Percentiles rank a stretch among this genome's conserved stretches.
These are phyloP conservation scores for Penicillium sp. DNA, from an alignment of 2,329 filamentous ascomycete genomes.

Conservation along the genomic window DNA sequence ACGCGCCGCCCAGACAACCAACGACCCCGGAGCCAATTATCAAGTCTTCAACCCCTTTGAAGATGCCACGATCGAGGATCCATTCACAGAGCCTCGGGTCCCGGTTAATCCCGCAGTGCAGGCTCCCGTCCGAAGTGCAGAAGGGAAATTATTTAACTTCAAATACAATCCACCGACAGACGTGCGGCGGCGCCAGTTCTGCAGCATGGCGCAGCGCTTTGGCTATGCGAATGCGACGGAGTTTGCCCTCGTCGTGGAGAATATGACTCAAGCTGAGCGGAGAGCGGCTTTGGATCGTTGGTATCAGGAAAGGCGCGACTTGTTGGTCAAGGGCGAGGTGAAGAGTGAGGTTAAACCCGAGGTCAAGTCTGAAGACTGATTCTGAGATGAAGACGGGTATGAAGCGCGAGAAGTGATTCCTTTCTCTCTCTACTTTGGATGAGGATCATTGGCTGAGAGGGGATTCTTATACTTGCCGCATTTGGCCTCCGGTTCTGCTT, in stretches of 20 bases:
- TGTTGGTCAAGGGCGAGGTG: slow-evolving; percentile 20
- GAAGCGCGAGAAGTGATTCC: neutral
- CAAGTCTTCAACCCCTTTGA: slow-evolving; percentile 35
- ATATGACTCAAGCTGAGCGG: slow-evolving; percentile 79
- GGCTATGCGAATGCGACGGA: slow-evolving; percentile 72
- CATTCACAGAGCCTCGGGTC: slow-evolving; percentile 9
- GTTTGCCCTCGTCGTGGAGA: slow-evolving; percentile 86
- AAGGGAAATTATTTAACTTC: slow-evolving; percentile 49
- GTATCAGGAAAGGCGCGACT: slow-evolving; percentile 63
- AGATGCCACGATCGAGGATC: slow-evolving; percentile 2
- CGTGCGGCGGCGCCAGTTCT: slow-evolving; percentile 78
- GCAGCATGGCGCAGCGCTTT: slow-evolving; percentile 76
- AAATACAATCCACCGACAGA: slow-evolving; percentile 68
- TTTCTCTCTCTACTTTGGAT: no score
- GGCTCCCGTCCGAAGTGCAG: slow-evolving; percentile 20
- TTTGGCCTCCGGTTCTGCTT: no score
- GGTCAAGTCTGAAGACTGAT: neutral
- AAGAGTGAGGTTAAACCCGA: neutral
- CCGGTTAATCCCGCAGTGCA: slow-evolving; percentile 7
- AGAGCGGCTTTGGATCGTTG: slow-evolving; percentile 74
- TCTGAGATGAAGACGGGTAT: neutral
- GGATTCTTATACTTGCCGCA: no score
- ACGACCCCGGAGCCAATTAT: slow-evolving; percentile 27
- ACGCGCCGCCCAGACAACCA: slow-evolving; percentile 56
- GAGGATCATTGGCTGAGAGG: no score